Percentiles rank a stretch among this genome's conserved stretches.
Conservation (phyloP, 139 green algal genomes). For the Yamagishiella unicocca region DNA sequence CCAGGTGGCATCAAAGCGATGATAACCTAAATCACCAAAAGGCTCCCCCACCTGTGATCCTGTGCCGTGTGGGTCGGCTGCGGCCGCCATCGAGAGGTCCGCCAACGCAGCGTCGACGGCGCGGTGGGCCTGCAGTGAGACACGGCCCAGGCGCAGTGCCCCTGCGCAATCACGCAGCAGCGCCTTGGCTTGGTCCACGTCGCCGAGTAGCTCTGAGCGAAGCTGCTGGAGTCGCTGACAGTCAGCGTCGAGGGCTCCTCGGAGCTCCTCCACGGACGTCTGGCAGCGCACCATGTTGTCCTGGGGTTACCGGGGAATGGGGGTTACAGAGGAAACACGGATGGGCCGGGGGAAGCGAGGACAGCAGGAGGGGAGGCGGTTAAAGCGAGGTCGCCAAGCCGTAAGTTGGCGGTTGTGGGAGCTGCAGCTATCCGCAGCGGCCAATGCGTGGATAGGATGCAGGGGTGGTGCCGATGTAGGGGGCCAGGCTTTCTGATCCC, state of each 20-base stretch:
- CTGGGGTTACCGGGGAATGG: no score
- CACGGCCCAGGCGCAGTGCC: constrained; percentile 7
- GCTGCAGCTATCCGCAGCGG: no score
- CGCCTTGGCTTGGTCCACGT: neutral
- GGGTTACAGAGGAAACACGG: no score
- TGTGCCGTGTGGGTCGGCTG: neutral
- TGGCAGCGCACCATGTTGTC: neutral
- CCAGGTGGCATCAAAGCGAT: neutral
- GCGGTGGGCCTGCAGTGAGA: neutral
- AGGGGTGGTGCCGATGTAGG: no score
- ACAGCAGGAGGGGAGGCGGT: no score
- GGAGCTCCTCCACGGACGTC: neutral
- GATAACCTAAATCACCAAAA: neutral
- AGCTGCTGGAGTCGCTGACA: neutral
- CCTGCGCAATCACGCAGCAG: neutral
- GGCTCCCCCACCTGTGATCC: neutral
- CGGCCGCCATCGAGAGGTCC: neutral
- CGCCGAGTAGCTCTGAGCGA: neutral
- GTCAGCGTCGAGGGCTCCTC: neutral
- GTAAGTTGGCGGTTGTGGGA: no score
- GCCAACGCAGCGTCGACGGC: neutral
- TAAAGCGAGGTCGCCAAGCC: no score
- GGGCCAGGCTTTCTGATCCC: no score
- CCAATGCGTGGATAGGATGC: no score
- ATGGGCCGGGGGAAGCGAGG: no score